phyloP scores from a whole-genome alignment of 2,329 filamentous ascomycete genomes.

The Calonectria pseudoreteaudii region DNA sequence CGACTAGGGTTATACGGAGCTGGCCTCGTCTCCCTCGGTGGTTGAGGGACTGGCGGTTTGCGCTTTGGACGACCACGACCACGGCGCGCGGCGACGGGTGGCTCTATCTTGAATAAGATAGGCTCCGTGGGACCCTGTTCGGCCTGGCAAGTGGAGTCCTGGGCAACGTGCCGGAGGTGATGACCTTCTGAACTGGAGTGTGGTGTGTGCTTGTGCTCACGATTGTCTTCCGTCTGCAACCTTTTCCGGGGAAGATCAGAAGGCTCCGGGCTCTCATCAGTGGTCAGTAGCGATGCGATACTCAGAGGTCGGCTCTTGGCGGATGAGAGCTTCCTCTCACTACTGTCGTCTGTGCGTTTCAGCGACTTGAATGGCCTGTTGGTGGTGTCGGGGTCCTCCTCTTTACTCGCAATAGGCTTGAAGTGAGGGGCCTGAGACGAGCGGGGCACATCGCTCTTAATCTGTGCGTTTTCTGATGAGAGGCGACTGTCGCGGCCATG shows the following conservation, averaged over 20 bases:
- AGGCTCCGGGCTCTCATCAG: neutral
- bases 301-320: conserved; percentile 1
- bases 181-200: neutral
- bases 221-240: neutral
- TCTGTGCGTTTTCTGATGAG: neutral
- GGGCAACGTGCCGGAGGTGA: neutral
- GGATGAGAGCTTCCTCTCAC: neutral
- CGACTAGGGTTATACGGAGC: neutral
- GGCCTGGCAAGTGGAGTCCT: neutral
- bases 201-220: neutral
- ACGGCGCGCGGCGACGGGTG: conserved; percentile 9
- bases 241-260: neutral
- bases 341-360: neutral
- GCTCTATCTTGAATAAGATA: neutral
- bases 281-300: neutral
- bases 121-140: neutral
- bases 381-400: neutral
- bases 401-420: neutral
- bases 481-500: conserved; percentile 5
- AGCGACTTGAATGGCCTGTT: neutral
- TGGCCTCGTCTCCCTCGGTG: conserved; percentile 26
- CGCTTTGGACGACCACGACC: conserved; percentile 29
- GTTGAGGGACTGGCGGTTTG: conserved; percentile 1
- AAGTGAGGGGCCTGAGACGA: neutral
- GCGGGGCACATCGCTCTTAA: neutral